Percentiles rank a stretch among this genome's conserved stretches.
Evolutionary conservation across 768 basidiomycete genomes (phyloP).

Genomic region (Sporobolomyces pararoseus): DNA sequence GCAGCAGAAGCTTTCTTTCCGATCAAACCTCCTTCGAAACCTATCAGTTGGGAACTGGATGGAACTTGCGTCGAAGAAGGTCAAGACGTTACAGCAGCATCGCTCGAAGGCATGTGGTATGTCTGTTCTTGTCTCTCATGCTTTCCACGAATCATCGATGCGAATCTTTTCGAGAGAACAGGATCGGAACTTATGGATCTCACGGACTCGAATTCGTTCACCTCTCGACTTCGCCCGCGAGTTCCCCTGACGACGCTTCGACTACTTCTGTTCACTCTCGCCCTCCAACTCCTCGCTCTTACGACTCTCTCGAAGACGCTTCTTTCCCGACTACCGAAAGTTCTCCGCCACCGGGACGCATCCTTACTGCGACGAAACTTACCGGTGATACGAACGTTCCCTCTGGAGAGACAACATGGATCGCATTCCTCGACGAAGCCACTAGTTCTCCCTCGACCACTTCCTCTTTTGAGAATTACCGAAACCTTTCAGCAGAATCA

Average conservation of each 20-base stretch:
- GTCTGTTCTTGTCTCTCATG: not conserved
- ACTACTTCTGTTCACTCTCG: not conserved
- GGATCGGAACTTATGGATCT: constrained; percentile 37
- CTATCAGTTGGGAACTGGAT: not conserved
- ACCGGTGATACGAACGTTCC: constrained; percentile 41
- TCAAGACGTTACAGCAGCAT: constrained; percentile 13
- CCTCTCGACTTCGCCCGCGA: constrained; percentile 1
- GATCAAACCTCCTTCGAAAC: constrained; percentile 22
- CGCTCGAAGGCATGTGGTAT: constrained; percentile 35
- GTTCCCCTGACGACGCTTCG: not conserved
- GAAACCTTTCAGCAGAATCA: not conserved
- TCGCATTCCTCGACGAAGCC: constrained; percentile 22
- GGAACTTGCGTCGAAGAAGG: not conserved
- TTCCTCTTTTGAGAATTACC: not conserved
- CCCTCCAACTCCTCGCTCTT: not conserved
- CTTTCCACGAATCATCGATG: not conserved
- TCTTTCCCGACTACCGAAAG: not conserved
- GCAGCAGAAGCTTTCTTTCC: constrained; percentile 34
- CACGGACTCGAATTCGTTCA: constrained; percentile 41
- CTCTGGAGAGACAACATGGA: constrained; percentile 31
- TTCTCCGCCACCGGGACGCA: not conserved
- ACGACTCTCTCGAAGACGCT: not conserved
- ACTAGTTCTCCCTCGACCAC: not conserved
- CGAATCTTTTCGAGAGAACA: not conserved
- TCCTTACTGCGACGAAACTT: constrained; percentile 33